Conservation (phyloP, 495 filamentous ascomycete species). For the Annulohypoxylon maeteangense region DNA sequence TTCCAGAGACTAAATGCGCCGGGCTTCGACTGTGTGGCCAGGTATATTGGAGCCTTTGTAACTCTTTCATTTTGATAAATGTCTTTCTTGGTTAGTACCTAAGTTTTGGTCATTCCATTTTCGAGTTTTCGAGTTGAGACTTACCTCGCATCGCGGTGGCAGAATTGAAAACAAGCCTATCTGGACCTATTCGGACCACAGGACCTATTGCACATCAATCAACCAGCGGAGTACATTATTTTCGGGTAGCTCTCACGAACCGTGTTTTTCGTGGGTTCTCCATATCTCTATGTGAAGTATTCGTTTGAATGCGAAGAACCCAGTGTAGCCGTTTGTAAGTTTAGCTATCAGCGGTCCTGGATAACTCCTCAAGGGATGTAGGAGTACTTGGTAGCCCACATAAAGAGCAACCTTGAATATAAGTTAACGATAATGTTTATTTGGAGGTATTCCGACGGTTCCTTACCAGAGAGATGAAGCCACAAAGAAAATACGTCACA, state of each 20-base stretch:
- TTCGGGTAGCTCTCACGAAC: not conserved
- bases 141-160: constrained; percentile 38
- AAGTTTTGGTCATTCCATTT: no score
- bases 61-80: constrained; percentile 33
- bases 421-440: not conserved
- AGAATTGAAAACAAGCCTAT: constrained; percentile 42
- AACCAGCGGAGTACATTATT: no score
- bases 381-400: constrained; percentile 27
- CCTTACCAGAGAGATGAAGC: constrained; percentile 6
- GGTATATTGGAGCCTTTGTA: constrained; percentile 22
- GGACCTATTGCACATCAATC: constrained; percentile 21
- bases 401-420: not conserved
- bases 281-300: constrained; percentile 18
- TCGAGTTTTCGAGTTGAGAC: no score
- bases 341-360: constrained; percentile 49
- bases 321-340: constrained; percentile 27
- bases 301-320: constrained; percentile 18
- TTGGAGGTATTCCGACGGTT: not conserved
- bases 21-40: constrained; percentile 13
- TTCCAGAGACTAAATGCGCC: constrained; percentile 25
- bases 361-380: constrained; percentile 48
- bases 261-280: constrained; percentile 22
- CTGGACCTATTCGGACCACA: constrained; percentile 38
- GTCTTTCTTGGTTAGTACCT: constrained; percentile 15
- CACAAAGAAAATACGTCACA: not conserved